Base-by-base conservation (phyloP, 2,329 filamentous ascomycete genomes). In the Fusarium pilosicola region DNA sequence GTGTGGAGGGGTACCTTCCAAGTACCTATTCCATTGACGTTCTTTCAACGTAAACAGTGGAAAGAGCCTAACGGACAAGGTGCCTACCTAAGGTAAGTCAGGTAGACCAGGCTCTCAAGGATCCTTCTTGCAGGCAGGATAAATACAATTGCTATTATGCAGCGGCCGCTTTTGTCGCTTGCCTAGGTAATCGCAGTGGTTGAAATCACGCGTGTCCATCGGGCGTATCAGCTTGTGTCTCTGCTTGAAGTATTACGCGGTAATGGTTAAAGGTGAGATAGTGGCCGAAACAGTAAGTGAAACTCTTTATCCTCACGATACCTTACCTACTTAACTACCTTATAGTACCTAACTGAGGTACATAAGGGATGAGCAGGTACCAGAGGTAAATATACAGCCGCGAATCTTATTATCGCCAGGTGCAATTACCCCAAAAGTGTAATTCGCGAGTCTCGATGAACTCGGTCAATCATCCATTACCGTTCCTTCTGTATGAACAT, bases 1-100 rank as follows among this genome's bases (percentile, higher is more conserved):
- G 38, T 38, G n/a, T 54, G 61, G 58, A 72, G 57, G 57, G 68
- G 68, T 46, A 60, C 39, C 30, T 68, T 39, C 36, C 32, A 32
- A 11, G 24, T 24, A 30, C 30, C 10, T 5, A 36, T 32, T 41
- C 41, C 26, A 39, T 49, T 56, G 58, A 68, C 48, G 48, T 56
- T 55, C 60, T 56, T 46, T 28, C 34, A 34, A 59, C 49, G 36
- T 44, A 63, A 65, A 38, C 24, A 30, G 15, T 41, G 48, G 49
- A 49, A 56, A 32, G 30, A 70, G 55, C 24, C 24, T 30, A 28
- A 59, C 24, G 26, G 34, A 39, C 44, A 28, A 11, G 34, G 24
- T 36, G 18, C 45, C 45, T 28, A 41, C 39, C 20, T n/a, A 22
- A 38, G 18, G 18, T 38, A 38, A 34, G 32, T 34, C 32, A 34